Evolutionary conservation across 1,139 yeast genomes (phyloP), one percentile per base, ranked within the genome.

Genomic region (Wickerhamomyces sp.): DNA sequence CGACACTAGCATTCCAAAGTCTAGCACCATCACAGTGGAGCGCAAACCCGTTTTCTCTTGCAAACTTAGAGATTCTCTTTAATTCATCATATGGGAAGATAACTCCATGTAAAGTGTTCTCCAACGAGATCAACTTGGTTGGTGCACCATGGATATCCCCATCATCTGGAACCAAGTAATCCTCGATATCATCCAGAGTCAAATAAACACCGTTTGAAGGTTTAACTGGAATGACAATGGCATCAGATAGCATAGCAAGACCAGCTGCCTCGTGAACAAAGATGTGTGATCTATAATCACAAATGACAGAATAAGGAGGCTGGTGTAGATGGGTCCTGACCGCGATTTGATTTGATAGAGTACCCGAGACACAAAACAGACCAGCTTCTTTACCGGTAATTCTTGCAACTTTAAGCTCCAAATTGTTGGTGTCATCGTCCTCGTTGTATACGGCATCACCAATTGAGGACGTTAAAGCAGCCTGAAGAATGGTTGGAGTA

Each of bases 371-470:
- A 60, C 90, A 84, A 61, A 74, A 88, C 40, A 84, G 65, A 5
- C 84, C 94, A 2, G 84, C 81, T 55, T 76, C 83, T 57, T 83
- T 84, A 18, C 91, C 91, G 11, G 88, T 71, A 44, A 87, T 55
- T 18, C 65, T 62, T n/a, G 83, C 79, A 48, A 87, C 75, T 47
- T 76, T 73, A 7, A 59, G 54, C 62, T 87, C 88, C 37, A 87
- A 68, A n/a, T 66, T 69, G 23, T 67, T 59, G 13, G 93, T 84
- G 40, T 76, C 72, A 34, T 65, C 67, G 61, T 87, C 95, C 62
- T 87, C 95, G 51, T 79, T 76, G 66, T 88, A 89, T 26, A 91
- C 97, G 2, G 93, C 78, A 61, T 91, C 98, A 35, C 98, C 98
- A 54, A 78, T 65, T 3, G 93, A 69, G 32, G 86, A 78, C 14